A percentile compares a stretch with the other conserved stretches of the same genome.
These are phyloP conservation scores for Gillenia trifoliata DNA, from an alignment of 306 rosid genomes.

Conservation along the genomic window DNA sequence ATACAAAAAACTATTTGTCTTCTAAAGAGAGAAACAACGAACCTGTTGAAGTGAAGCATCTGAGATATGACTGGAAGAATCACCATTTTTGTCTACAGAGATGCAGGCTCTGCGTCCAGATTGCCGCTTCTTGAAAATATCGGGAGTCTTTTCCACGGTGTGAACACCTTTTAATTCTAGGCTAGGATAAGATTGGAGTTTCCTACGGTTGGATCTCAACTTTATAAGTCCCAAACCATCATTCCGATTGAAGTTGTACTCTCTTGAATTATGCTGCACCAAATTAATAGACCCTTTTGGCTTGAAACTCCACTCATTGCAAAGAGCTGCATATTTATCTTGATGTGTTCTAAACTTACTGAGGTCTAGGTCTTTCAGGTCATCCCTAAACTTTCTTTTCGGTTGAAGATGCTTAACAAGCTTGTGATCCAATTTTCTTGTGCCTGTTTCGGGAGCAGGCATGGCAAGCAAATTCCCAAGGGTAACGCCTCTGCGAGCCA, in stretches of 20 bases:
- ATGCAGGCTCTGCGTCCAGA: slow-evolving; percentile 23
- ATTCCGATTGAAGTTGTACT: slow-evolving; percentile 22
- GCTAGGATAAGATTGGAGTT: slow-evolving; percentile 26
- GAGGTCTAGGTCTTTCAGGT: slow-evolving; percentile 24
- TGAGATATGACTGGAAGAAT: slow-evolving; percentile 29
- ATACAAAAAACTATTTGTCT: background rate
- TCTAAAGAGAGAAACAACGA: slow-evolving; percentile 4
- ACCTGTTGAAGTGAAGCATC: slow-evolving; percentile 57
- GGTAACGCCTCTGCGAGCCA: slow-evolving; percentile 19
- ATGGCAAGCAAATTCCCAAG: slow-evolving; percentile 15
- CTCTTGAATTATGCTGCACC: slow-evolving; percentile 23
- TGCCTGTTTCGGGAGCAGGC: slow-evolving; percentile 18
- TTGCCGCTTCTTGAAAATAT: slow-evolving; percentile 15
- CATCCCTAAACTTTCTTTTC: slow-evolving; percentile 13
- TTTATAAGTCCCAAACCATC: slow-evolving; percentile 26
- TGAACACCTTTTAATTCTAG: slow-evolving; percentile 16
- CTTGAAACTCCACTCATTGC: slow-evolving; percentile 47
- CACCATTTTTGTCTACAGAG: slow-evolving; percentile 12
- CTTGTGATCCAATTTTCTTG: slow-evolving; percentile 23
- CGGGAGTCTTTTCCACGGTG: slow-evolving; percentile 11
- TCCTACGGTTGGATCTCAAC: slow-evolving; percentile 30
- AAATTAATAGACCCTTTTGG: slow-evolving; percentile 21
- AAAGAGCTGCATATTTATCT: slow-evolving; percentile 39
- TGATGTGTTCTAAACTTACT: slow-evolving; percentile 12
- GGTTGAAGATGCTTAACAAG: background rate